Percentiles rank a stretch among this genome's conserved stretches.
phyloP scores from a whole-genome alignment of 768 basidiomycete species.

The Steccherinum ochraceum region DNA sequence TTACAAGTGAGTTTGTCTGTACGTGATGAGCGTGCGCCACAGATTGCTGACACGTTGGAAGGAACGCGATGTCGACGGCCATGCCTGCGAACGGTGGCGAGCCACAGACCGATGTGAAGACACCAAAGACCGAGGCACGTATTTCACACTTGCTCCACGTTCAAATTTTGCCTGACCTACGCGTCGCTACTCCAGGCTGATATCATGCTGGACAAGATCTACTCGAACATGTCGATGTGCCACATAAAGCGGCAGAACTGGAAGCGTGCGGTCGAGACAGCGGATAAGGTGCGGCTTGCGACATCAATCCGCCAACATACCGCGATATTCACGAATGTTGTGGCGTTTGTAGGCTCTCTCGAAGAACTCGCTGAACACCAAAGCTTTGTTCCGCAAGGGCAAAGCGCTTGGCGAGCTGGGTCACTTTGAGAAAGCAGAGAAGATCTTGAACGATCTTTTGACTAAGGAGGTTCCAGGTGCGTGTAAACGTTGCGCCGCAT shows the following conservation, averaged over 20 bases:
- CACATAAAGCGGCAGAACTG: conserved; percentile 78
- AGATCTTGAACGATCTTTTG: conserved; percentile 57
- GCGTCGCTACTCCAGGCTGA: conserved; percentile 45
- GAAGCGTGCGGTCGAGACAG: conserved; percentile 74
- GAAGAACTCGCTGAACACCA: conserved; percentile 71
- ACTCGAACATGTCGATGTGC: conserved; percentile 81
- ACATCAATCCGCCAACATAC: too few relatives aligned
- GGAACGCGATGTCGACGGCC: conserved; percentile 10
- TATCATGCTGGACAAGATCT: conserved; percentile 71
- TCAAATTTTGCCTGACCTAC: too few relatives aligned
- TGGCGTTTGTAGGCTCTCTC: conserved; percentile 56
- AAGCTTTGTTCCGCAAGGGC: conserved; percentile 76
- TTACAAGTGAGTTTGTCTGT: too few relatives aligned
- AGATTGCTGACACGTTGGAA: too few relatives aligned
- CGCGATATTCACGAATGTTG: not conserved
- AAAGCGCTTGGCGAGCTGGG: conserved; percentile 75
- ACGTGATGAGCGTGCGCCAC: too few relatives aligned
- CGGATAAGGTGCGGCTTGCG: conserved; percentile 71
- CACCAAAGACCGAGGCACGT: conserved; percentile 64
- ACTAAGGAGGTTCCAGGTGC: conserved; percentile 48
- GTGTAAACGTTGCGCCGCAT: not conserved
- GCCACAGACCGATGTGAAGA: conserved; percentile 20
- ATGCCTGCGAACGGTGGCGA: conserved; percentile 12
- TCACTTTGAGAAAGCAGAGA: conserved; percentile 67
- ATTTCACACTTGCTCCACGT: too few relatives aligned